phyloP scores from a whole-genome alignment of 176 grass and related monocot species.

The Carex littledalei region DNA sequence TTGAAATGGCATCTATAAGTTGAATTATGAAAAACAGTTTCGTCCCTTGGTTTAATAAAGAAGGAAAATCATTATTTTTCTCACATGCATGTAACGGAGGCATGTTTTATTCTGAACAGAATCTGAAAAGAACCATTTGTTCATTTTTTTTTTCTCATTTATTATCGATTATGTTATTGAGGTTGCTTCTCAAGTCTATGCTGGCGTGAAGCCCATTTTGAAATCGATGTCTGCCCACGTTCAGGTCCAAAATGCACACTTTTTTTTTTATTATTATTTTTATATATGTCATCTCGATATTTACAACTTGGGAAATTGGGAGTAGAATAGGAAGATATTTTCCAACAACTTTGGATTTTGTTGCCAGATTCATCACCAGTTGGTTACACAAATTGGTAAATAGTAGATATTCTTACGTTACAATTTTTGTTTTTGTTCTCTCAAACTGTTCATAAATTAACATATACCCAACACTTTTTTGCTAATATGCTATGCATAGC shows the following conservation, averaged over 20 bases:
- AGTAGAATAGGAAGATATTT: conserved; percentile 18
- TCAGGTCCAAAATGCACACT: neutral
- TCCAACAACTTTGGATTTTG: conserved; percentile 6
- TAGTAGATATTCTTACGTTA: neutral
- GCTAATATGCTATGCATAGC: too few species aligned
- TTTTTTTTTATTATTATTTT: neutral
- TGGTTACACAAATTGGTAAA: conserved; percentile 3
- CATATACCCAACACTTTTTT: too few species aligned
- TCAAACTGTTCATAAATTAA: too few species aligned
- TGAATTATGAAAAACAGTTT: neutral
- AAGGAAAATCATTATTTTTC: neutral
- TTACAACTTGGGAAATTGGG: conserved; percentile 17
- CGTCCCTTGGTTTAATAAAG: neutral
- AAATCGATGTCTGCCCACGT: neutral
- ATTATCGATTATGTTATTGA: neutral
- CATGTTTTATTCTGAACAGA: neutral
- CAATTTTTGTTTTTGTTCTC: neutral
- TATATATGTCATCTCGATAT: neutral
- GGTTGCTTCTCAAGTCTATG: neutral
- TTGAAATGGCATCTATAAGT: too few species aligned
- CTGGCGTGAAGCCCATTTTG: conserved; percentile 10
- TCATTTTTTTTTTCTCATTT: neutral
- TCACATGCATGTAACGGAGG: neutral
- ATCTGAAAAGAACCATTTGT: neutral
- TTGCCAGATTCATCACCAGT: neutral